Evolutionary conservation across 805 yeast species (phyloP), one percentile per base, ranked within the genome.

Genomic region (Danielia reshetovae): DNA sequence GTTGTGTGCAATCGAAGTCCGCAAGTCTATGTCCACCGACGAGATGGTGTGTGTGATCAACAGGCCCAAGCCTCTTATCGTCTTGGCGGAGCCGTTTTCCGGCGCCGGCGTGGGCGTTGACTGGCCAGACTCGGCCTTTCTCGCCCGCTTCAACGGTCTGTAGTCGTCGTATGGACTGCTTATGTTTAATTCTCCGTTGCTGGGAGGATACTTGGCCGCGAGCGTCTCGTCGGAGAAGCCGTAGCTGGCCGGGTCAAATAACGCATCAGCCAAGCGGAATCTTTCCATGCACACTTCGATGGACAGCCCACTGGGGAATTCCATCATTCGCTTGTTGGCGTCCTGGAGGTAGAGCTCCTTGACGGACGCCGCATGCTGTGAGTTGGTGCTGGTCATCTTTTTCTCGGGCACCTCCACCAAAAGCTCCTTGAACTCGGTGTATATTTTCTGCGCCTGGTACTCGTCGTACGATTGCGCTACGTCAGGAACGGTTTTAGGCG

Each of bases 1-100:
- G 53, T 88, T 88, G 59, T 87, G 90, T 0, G 96, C 96, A 15
- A 87, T 68, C 27, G 87, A 83, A 1, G 96, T 83, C 40, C 95
- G 72, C 45, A 85, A 66, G 63, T 85, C 95, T 18, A 87, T 84
- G 59, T 89, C 96, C 30, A 81, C 72, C 37, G 70, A 65, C 31
- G 72, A 70, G 39, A 71, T 65, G 18, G 75, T 75, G 45, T 70
- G 77, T 29, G 74, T 72, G 36, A 76, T 70, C 40, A 88, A 63
- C 38, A 75, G 79, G 2, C 84, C 74, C 11, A 87, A 47, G 3
- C 85, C 85, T 36, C 68, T 49, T 6, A 60, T 47, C 15, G 42
- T 32, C 30, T 50, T 42, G 17, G 50, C 23, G 16, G 43, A 29
- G 22, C 27, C 30, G 16, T 33, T 31, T 18, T 41, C 47, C 5